Evolutionary conservation across 2,329 filamentous ascomycete genomes (phyloP).

Genomic region (Arachnopeziza araneosa): DNA sequence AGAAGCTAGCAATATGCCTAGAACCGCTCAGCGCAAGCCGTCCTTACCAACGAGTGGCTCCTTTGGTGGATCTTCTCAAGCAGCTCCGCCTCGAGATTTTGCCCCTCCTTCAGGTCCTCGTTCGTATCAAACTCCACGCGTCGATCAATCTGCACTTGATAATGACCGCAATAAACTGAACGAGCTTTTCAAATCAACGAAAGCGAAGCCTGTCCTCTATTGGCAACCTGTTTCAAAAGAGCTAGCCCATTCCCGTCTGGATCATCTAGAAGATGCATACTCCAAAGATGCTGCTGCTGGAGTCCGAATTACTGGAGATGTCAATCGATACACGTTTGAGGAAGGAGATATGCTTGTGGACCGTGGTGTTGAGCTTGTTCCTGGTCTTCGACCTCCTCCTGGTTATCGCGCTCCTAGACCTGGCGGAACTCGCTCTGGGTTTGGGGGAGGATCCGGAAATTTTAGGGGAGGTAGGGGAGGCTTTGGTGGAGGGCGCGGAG

Average conservation of each 20-base stretch:
- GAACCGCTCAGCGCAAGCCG: constrained; percentile 20
- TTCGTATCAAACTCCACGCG: constrained; percentile 1
- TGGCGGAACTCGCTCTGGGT: constrained; percentile 20
- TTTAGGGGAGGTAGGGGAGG: constrained; percentile 4
- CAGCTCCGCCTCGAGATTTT: constrained; percentile 22
- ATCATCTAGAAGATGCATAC: constrained; percentile 45
- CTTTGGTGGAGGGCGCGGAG: not conserved
- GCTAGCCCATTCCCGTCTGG: constrained; percentile 59
- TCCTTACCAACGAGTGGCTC: constrained; percentile 27
- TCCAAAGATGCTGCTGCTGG: constrained; percentile 33
- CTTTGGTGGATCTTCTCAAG: not conserved
- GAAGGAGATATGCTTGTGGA: constrained; percentile 62
- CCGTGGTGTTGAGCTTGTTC: constrained; percentile 64
- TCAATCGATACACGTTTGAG: constrained; percentile 67
- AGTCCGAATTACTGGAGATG: constrained; percentile 37
- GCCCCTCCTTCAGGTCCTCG: constrained; percentile 30
- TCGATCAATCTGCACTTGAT: constrained; percentile 1
- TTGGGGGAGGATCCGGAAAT: constrained; percentile 4
- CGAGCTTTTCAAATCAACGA: constrained; percentile 53
- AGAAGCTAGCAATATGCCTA: constrained; percentile 34
- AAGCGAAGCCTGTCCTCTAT: constrained; percentile 59
- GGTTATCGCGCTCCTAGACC: constrained; percentile 29
- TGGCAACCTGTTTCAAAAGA: constrained; percentile 58
- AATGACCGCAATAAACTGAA: constrained; percentile 36
- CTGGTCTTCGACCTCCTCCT: constrained; percentile 54